phyloP scores from a whole-genome alignment of 2,329 filamentous ascomycete genomes.

The Leptographium procerum region DNA sequence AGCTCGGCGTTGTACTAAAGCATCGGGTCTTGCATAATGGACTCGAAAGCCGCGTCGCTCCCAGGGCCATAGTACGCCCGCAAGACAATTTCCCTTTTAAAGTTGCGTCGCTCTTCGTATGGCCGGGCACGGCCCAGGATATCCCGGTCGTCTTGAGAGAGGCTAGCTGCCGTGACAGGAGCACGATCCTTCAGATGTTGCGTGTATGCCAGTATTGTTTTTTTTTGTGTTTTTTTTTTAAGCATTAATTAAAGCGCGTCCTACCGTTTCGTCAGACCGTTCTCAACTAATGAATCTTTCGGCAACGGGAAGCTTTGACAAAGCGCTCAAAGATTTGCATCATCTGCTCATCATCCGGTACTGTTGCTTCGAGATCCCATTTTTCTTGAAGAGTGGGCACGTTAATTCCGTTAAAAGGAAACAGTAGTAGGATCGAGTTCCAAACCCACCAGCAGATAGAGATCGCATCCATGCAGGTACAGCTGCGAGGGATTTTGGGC shows the following conservation, averaged over 20 bases:
- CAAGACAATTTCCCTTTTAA: not conserved
- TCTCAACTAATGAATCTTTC: not conserved
- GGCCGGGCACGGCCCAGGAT: not conserved
- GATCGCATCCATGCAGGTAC: not conserved
- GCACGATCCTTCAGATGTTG: not conserved
- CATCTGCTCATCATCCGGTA: not conserved
- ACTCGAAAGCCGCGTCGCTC: not conserved
- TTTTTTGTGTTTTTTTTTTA: not conserved
- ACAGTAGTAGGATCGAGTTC: no score
- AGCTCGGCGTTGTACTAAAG: no score
- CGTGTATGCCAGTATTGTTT: not conserved
- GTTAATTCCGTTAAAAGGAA: not conserved
- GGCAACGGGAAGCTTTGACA: not conserved
- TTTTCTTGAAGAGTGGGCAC: not conserved
- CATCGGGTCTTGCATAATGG: no score
- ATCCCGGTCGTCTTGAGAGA: not conserved
- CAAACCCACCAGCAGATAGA: not conserved
- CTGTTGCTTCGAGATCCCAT: not conserved
- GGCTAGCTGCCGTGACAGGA: not conserved
- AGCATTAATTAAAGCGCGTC: not conserved
- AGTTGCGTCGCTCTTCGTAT: not conserved
- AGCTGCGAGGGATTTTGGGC: not conserved
- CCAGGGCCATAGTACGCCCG: not conserved
- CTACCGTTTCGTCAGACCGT: no score
- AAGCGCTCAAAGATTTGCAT: not conserved